phyloP scores from a whole-genome alignment of 1,284 basidiomycete species.

The Tranzscheliella williamsii region DNA sequence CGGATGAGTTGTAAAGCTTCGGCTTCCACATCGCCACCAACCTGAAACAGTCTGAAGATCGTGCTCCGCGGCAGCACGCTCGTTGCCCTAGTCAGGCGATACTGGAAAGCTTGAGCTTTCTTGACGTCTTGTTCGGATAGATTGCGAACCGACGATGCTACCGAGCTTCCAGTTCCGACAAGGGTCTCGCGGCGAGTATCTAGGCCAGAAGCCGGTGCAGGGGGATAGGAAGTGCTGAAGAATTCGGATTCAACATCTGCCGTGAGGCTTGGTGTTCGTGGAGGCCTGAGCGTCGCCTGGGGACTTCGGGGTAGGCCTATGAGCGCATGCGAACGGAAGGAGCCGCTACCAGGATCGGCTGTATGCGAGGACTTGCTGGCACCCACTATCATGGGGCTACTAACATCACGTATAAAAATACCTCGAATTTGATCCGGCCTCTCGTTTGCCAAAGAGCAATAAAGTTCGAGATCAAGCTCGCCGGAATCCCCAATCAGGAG shows the following conservation, averaged over 20 bases:
- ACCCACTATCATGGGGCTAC: no score
- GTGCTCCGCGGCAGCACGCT: slow-evolving; percentile 36
- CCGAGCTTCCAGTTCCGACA: background rate
- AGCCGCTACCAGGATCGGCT: no score
- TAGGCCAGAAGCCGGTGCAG: slow-evolving; percentile 7
- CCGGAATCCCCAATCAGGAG: slow-evolving; percentile 55
- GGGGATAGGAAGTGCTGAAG: slow-evolving; percentile 32
- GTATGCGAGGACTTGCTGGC: no score
- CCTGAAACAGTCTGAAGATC: slow-evolving; percentile 31
- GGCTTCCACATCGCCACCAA: slow-evolving; percentile 28
- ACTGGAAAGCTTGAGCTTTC: slow-evolving; percentile 25
- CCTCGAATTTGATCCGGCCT: slow-evolving; percentile 45
- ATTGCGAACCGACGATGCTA: background rate
- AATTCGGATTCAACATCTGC: slow-evolving; percentile 5
- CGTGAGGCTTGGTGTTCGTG: background rate
- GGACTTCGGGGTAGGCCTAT: slow-evolving; percentile 13
- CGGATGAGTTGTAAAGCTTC: slow-evolving; percentile 29
- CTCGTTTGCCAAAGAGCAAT: slow-evolving; percentile 47
- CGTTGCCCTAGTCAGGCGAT: slow-evolving; percentile 27
- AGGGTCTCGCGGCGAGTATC: no score
- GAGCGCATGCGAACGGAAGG: no score
- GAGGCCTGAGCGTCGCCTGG: slow-evolving; percentile 1
- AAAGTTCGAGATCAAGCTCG: slow-evolving; percentile 57
- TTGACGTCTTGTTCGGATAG: slow-evolving; percentile 30
- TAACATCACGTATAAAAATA: slow-evolving; percentile 55